A percentile compares a stretch with the other conserved stretches of the same genome.
phyloP scores from a whole-genome alignment of 2,329 filamentous ascomycete species.

The Penicillium aurantiogriseum region DNA sequence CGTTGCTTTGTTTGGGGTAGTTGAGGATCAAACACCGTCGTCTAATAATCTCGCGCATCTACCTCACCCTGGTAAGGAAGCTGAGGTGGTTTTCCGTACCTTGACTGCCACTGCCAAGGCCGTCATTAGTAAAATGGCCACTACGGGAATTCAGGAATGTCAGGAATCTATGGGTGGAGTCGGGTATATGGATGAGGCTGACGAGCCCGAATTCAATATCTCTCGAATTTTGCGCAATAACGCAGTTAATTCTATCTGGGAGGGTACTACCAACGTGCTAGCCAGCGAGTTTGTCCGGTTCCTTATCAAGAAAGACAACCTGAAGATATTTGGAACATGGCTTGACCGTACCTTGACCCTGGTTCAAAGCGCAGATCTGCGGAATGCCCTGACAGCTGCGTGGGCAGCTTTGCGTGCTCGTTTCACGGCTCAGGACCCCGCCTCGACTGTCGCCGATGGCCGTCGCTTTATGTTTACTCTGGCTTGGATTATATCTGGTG shows the following conservation, averaged over 20 bases:
- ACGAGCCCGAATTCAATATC: slow-evolving; percentile 64
- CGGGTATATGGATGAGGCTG: slow-evolving; percentile 41
- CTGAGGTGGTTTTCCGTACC: slow-evolving; percentile 28
- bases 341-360: slow-evolving; percentile 38
- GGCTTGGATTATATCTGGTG: slow-evolving; percentile 36
- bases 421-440: slow-evolving; percentile 16
- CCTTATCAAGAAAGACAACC: slow-evolving; percentile 25
- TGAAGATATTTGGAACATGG: slow-evolving; percentile 39
- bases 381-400: slow-evolving; percentile 7
- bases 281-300: slow-evolving; percentile 52
- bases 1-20: slow-evolving; percentile 32
- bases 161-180: slow-evolving; percentile 41
- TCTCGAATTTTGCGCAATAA: slow-evolving; percentile 65
- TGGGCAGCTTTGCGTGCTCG: slow-evolving; percentile 22
- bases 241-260: slow-evolving; percentile 60
- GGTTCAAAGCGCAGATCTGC: slow-evolving; percentile 11
- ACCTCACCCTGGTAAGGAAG: slow-evolving; percentile 31
- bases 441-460: slow-evolving; percentile 28
- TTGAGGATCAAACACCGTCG: slow-evolving; percentile 53
- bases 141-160: slow-evolving; percentile 37
- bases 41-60: slow-evolving; percentile 49
- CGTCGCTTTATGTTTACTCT: slow-evolving; percentile 39
- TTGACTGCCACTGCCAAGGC: slow-evolving; percentile 37
- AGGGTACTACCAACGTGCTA: slow-evolving; percentile 71
- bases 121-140: slow-evolving; percentile 35